Conservation (phyloP, 208 protist genomes). For the Leishmania gerbilli region DNA sequence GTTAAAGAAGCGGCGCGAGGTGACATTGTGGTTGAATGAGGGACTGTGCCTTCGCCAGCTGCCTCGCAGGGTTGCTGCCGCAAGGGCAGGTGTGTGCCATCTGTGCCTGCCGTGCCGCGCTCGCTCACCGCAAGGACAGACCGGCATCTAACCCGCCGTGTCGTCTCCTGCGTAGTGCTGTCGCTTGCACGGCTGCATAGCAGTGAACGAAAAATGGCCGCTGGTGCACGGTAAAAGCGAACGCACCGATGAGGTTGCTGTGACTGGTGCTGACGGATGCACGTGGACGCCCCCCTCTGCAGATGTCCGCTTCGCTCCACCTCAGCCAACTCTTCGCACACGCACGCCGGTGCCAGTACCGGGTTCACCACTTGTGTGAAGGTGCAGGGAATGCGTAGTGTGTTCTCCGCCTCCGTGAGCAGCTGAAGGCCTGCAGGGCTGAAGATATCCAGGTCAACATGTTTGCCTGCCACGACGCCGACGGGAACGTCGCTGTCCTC, state of each 20-base stretch:
- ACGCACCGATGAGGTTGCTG: neutral
- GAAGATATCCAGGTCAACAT: conserved; percentile 30
- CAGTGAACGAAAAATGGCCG: conserved; percentile 24
- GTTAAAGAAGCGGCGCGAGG: neutral
- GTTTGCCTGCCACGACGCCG: conserved; percentile 22
- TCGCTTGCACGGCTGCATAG: neutral
- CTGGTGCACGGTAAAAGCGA: conserved; percentile 24
- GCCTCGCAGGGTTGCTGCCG: neutral
- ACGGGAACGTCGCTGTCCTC: conserved; percentile 10
- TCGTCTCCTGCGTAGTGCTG: neutral
- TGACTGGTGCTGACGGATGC: neutral
- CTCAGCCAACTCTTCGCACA: conserved; percentile 54
- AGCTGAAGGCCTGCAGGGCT: conserved; percentile 27
- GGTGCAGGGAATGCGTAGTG: conserved; percentile 60
- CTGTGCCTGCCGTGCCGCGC: neutral
- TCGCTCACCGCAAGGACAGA: neutral
- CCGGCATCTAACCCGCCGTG: neutral
- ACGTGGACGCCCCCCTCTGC: conserved; percentile 2
- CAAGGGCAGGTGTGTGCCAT: neutral
- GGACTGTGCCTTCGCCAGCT: neutral
- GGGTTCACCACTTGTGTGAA: conserved; percentile 77
- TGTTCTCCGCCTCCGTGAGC: conserved; percentile 35
- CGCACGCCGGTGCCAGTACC: conserved; percentile 39
- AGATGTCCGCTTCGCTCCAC: conserved; percentile 33
- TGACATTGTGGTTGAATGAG: neutral